These are phyloP conservation scores for Rhizophagus clarus DNA, from an alignment of 192 early-diverging fungal genomes.

Conservation along the genomic window DNA sequence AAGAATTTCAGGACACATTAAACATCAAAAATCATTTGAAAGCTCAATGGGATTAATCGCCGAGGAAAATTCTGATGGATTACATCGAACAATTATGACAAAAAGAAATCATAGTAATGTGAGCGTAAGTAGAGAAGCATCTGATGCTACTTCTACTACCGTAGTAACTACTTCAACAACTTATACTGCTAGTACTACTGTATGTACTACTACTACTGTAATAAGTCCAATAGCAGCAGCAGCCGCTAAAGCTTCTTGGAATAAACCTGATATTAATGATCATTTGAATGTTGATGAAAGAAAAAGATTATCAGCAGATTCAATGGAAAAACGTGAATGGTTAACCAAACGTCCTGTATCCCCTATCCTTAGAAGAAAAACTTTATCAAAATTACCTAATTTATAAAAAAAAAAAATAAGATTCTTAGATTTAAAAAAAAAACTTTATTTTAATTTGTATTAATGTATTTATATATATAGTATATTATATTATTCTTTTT, in stretches of 20 bases:
- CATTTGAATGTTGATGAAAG: background rate
- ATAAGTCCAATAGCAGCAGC: background rate
- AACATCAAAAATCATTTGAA: background rate
- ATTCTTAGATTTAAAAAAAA: no score
- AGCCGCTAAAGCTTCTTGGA: background rate
- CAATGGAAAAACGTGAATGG: background rate
- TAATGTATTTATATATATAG: no score
- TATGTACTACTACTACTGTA: background rate
- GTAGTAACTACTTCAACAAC: background rate
- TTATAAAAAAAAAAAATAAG: background rate
- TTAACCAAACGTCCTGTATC: background rate
- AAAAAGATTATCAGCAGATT: background rate
- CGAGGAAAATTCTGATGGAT: background rate
- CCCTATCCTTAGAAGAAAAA: background rate
- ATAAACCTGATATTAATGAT: background rate
- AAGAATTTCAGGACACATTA: background rate
- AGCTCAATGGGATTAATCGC: background rate
- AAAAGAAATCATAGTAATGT: background rate
- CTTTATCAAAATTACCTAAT: background rate
- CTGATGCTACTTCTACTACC: background rate
- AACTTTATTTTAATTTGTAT: no score
- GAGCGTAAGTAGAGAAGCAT: background rate
- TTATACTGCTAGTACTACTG: background rate
- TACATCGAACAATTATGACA: background rate
- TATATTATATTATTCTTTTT: no score